Percentiles rank a stretch among this genome's conserved stretches.
These are phyloP conservation scores for Pseudocercospora cruenta DNA, from an alignment of 2,329 filamentous ascomycete species.

Conservation along the genomic window DNA sequence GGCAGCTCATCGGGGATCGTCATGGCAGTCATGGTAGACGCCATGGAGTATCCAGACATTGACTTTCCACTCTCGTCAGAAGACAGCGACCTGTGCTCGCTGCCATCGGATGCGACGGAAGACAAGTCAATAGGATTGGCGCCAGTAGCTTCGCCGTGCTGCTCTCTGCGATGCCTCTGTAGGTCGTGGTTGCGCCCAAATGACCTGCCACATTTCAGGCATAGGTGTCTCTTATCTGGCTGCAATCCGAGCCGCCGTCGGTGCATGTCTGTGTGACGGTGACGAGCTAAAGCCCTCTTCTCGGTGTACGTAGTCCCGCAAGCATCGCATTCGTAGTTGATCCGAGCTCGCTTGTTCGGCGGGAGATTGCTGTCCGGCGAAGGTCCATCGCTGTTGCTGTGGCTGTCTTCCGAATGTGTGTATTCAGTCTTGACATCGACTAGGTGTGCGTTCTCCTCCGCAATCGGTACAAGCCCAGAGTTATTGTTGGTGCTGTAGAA, in stretches of 20 bases:
- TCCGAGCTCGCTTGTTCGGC: slow-evolving; percentile 18
- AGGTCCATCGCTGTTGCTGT: slow-evolving; percentile 17
- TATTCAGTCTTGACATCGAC: slow-evolving; percentile 8
- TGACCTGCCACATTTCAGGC: slow-evolving; percentile 28
- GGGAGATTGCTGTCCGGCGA: slow-evolving; percentile 17
- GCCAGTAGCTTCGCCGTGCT: slow-evolving; percentile 27
- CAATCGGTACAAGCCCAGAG: slow-evolving; percentile 14
- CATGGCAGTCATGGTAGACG: slow-evolving; percentile 12
- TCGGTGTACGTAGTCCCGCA: slow-evolving; percentile 31
- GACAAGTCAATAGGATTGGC: slow-evolving; percentile 16
- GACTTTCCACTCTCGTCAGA: slow-evolving; percentile 13
- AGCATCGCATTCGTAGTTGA: slow-evolving; percentile 22
- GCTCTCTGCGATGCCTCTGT: slow-evolving; percentile 32
- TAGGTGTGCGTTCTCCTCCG: slow-evolving; percentile 12
- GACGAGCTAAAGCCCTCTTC: slow-evolving; percentile 33
- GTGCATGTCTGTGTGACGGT: slow-evolving; percentile 34
- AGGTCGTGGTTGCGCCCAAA: slow-evolving; percentile 35
- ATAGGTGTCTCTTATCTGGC: slow-evolving; percentile 31
- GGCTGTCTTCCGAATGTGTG: slow-evolving; percentile 9
- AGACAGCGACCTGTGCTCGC: slow-evolving; percentile 9
- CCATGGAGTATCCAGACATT: slow-evolving; percentile 8
- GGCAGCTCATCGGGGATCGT: slow-evolving; percentile 13
- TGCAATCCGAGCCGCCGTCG: slow-evolving; percentile 30
- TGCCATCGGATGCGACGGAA: slow-evolving; percentile 10
- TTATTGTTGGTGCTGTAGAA: slow-evolving; percentile 8